These are phyloP conservation scores for Binderoboletus segoi DNA, from an alignment of 1,284 basidiomycete genomes.

Conservation along the genomic window DNA sequence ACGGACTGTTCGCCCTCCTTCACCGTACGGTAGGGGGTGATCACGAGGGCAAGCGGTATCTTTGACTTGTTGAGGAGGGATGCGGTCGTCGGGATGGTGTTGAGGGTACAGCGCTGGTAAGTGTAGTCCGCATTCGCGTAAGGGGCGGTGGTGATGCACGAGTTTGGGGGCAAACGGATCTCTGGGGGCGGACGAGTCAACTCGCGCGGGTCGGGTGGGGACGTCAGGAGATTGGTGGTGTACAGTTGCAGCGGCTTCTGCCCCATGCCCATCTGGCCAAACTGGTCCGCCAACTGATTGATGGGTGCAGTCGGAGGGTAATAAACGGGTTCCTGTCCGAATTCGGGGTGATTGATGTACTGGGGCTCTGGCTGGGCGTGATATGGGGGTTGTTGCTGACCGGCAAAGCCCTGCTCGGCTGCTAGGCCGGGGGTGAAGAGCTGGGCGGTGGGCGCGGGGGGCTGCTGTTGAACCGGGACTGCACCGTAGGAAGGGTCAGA, in stretches of 20 bases:
- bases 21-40: constrained; percentile 90
- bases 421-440: constrained; percentile 86
- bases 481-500: constrained; percentile 43
- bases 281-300: constrained; percentile 80
- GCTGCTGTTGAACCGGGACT: constrained; percentile 44
- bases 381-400: constrained; percentile 54
- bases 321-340: constrained; percentile 54
- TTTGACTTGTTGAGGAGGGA: constrained; percentile 92
- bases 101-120: constrained; percentile 92
- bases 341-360: constrained; percentile 57
- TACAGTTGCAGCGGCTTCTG: constrained; percentile 75
- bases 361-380: constrained; percentile 54
- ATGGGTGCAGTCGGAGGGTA: constrained; percentile 50
- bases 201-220: constrained; percentile 87
- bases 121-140: constrained; percentile 86
- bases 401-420: constrained; percentile 63
- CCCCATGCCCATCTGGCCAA: constrained; percentile 82
- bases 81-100: constrained; percentile 92
- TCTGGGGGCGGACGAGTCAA: constrained; percentile 84
- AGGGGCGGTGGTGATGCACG: constrained; percentile 81
- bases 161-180: constrained; percentile 82
- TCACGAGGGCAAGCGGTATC: constrained; percentile 87
- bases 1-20: constrained; percentile 78
- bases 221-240: constrained; percentile 87
- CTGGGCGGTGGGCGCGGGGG: constrained; percentile 53